Percentiles rank a stretch among this genome's conserved stretches.
Evolutionary conservation across 2,329 filamentous ascomycete species (phyloP).

Genomic region (Clarireedia paspali): DNA sequence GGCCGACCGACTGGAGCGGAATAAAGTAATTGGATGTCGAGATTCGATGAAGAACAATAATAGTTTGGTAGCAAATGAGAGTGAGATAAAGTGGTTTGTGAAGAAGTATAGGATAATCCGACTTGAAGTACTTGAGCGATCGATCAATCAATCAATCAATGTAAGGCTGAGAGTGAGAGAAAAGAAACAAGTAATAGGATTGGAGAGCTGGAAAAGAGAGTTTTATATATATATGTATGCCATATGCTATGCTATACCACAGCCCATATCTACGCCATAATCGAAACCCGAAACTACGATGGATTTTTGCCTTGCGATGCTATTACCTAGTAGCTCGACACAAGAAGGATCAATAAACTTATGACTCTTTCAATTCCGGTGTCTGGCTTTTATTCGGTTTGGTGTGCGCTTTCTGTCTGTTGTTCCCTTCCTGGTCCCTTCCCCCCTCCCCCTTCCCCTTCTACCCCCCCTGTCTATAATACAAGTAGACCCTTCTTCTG

Average conservation of each 20-base stretch:
- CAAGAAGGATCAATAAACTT: constrained; percentile 10
- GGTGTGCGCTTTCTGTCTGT: not conserved
- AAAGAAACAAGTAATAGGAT: not conserved
- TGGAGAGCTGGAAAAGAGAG: too few relatives aligned
- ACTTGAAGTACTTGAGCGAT: constrained; percentile 1
- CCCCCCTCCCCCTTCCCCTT: not conserved
- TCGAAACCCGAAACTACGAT: too few relatives aligned
- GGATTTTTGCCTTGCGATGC: not conserved
- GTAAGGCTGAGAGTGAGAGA: not conserved
- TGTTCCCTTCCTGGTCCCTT: not conserved
- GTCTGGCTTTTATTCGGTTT: not conserved
- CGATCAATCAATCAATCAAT: not conserved
- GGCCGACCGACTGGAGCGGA: too few relatives aligned
- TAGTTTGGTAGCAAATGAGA: too few relatives aligned
- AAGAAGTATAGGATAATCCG: not conserved
- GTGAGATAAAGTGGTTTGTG: not conserved
- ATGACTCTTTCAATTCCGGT: constrained; percentile 4
- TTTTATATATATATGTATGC: not conserved
- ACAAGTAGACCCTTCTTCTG: too few relatives aligned
- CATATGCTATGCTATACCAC: too few relatives aligned
- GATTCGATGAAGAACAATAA: too few relatives aligned
- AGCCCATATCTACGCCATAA: too few relatives aligned
- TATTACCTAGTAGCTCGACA: not conserved
- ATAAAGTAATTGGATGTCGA: too few relatives aligned
- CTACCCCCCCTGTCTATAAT: too few relatives aligned